phyloP scores from a whole-genome alignment of 768 basidiomycete genomes.

The Calocybe indica region DNA sequence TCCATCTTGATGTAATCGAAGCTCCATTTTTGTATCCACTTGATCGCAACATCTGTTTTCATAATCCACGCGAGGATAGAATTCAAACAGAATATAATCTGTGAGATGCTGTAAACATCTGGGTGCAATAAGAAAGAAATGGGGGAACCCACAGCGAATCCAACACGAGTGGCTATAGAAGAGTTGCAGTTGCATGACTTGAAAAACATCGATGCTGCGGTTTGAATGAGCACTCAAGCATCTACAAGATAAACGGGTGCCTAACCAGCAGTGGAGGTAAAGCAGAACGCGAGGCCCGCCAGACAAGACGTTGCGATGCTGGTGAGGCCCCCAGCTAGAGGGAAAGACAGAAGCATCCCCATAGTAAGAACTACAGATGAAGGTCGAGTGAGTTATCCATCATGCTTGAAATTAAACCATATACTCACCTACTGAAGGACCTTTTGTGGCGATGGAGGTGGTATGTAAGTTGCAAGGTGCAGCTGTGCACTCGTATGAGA shows the following conservation, averaged over 20 bases:
- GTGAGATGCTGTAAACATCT: slow-evolving; percentile 1
- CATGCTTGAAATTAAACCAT: too few species aligned
- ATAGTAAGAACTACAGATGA: slow-evolving; percentile 29
- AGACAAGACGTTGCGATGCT: slow-evolving; percentile 81
- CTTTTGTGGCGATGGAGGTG: too few species aligned
- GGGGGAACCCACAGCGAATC: slow-evolving; percentile 69
- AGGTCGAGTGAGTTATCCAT: neutral
- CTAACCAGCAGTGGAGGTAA: slow-evolving; percentile 78
- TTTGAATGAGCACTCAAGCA: slow-evolving; percentile 6
- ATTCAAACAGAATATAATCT: slow-evolving; percentile 95
- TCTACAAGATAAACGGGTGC: slow-evolving; percentile 2
- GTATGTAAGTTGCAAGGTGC: too few species aligned
- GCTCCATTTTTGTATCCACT: slow-evolving; percentile 85
- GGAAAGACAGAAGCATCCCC: slow-evolving; percentile 72
- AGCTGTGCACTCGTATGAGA: too few species aligned
- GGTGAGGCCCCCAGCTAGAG: slow-evolving; percentile 60
- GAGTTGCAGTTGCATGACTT: slow-evolving; percentile 99
- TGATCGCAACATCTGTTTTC: slow-evolving; percentile 84
- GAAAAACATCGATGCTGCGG: slow-evolving; percentile 87
- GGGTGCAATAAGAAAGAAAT: neutral
- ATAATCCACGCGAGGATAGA: slow-evolving; percentile 97
- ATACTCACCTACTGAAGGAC: too few species aligned
- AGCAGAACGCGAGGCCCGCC: slow-evolving; percentile 79
- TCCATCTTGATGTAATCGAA: slow-evolving; percentile 99
- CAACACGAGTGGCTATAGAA: slow-evolving; percentile 94